Conservation (phyloP, 176 grass and related monocot genomes). For the Oryza glaberrima region DNA sequence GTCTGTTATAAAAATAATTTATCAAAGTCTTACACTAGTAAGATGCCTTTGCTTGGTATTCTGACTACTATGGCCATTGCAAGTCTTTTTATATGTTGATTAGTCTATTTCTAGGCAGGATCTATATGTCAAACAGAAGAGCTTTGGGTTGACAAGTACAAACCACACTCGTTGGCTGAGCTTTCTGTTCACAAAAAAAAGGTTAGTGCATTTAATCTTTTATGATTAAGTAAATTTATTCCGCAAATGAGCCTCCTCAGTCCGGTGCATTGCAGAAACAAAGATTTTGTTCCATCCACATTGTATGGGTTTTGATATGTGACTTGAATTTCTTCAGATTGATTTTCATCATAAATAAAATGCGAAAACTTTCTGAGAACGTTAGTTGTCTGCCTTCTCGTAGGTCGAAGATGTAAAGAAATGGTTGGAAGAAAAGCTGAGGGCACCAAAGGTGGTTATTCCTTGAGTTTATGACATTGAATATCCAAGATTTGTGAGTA, state of each 20-base stretch:
- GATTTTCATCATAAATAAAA: neutral
- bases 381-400: constrained; percentile 37
- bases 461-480: constrained; percentile 25
- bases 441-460: constrained; percentile 64
- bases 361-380: constrained; percentile 1
- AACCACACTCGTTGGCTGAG: constrained; percentile 65
- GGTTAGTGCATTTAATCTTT: constrained; percentile 47
- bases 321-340: neutral
- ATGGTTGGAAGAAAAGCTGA: constrained; percentile 87
- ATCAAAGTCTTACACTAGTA: neutral
- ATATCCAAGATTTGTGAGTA: neutral
- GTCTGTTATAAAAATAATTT: neutral
- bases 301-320: constrained; percentile 23
- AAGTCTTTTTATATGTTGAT: constrained; percentile 49
- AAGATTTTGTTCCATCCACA: neutral
- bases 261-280: neutral
- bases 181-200: constrained; percentile 96
- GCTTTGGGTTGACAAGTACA: constrained; percentile 95
- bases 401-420: constrained; percentile 93
- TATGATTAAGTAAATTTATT: neutral
- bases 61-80: neutral
- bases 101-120: constrained; percentile 70
- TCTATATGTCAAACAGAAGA: constrained; percentile 56
- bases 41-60: neutral
- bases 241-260: constrained; percentile 5